Percentiles rank a stretch among this genome's conserved stretches.
These are phyloP conservation scores for Penicillium italicum DNA, from an alignment of 2,329 filamentous ascomycete genomes.

Conservation along the genomic window DNA sequence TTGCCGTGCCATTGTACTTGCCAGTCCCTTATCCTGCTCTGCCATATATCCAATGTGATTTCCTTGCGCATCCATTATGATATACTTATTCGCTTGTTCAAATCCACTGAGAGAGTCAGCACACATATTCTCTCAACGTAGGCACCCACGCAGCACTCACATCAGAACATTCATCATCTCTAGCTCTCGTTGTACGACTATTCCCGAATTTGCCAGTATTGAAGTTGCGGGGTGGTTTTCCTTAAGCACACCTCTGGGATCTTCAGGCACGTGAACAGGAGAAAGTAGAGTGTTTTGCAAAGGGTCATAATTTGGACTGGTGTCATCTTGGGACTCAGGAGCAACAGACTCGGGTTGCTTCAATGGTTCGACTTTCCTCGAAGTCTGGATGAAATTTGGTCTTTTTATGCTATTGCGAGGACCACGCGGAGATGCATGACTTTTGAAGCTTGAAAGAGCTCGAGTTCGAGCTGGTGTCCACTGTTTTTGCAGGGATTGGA, in stretches of 20 bases:
- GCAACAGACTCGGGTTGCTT: constrained; percentile 6
- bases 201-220: constrained; percentile 58
- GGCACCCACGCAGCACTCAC: constrained; percentile 25
- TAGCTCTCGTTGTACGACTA: constrained; percentile 61
- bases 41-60: constrained; percentile 63
- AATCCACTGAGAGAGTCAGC: constrained; percentile 47
- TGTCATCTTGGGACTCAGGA: constrained; percentile 32
- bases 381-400: constrained; percentile 19
- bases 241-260: constrained; percentile 57
- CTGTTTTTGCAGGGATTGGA: constrained; percentile 22
- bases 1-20: constrained; percentile 55
- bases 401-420: constrained; percentile 32
- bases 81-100: constrained; percentile 64
- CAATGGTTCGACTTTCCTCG: constrained; percentile 4
- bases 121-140: neutral
- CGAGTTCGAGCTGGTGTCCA: constrained; percentile 21
- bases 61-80: constrained; percentile 62
- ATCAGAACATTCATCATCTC: constrained; percentile 65
- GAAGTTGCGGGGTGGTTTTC: constrained; percentile 55
- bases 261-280: constrained; percentile 60
- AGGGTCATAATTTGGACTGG: constrained; percentile 41
- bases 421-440: constrained; percentile 25
- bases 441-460: constrained; percentile 28
- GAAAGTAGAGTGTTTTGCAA: constrained; percentile 52
- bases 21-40: constrained; percentile 60